Evolutionary conservation across 2,329 filamentous ascomycete species (phyloP), one percentile per base, ranked within the genome.

Genomic region (Rhexocercosporidium sp.): DNA sequence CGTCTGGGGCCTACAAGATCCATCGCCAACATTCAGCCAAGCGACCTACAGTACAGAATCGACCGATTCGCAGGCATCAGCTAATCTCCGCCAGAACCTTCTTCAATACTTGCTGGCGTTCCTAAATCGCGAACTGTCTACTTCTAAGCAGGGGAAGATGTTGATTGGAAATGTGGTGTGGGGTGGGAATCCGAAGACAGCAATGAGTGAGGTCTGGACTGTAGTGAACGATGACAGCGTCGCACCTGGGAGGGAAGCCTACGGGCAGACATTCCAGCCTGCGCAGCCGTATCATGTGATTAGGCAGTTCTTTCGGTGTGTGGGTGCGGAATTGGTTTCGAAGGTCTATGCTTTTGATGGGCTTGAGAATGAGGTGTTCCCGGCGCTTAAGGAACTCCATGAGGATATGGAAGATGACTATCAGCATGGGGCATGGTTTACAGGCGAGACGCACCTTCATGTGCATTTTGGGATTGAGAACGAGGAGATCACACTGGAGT

Each of bases 381-480:
- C 44, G 11, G 37, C 31, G 20, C n/a, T 65, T 3, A n/a, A 54
- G 12, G 54, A 65, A 16, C 16, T 65, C n/a, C 46, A 20, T 12
- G 20, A 44, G 16, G 56, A 65, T 29, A 31, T 65, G 5, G 44
- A 62, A 25, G 14, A 27, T 4, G 29, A 56, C 14, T 20, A 22
- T 12, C 9, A 46, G 11, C 53, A 34, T 16, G 62, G 62, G 22
- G 54, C 39, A 5, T 65, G 41, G 41, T 53, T 65, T 14, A 25
- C 44, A 3, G 34, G 44, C 12, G 34, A 53, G 1, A 34, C 27
- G n/a, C 51, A 66, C 25, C 14, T 66, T 18, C 60, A 66, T 29
- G 65, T 63, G 11, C 60, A 66, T 54, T 51, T 66, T 5, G 44
- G 4, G 0, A 12, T 66, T 12, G 12, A 22, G 18, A 53, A 59